Evolutionary conservation across 371 early-diverging fungal species (phyloP), one percentile per base, ranked within the genome.

Genomic region (Lichtheimia ornata): DNA sequence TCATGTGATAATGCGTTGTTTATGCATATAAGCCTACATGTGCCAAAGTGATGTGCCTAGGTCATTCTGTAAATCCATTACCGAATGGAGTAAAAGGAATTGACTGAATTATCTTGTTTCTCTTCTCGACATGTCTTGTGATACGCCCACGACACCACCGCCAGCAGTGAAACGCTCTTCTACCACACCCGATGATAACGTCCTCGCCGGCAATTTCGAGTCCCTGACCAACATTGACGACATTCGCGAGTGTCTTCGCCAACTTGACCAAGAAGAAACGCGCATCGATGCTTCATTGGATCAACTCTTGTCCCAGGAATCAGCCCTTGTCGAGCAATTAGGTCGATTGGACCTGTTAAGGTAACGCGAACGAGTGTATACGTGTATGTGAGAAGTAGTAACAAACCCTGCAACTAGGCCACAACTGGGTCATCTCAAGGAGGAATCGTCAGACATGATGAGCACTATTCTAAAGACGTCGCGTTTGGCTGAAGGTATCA

Each of bases 401-500:
- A 5, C 5, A n/a, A 2, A 45, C 17, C 35, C 9, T 35, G 35
- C 35, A 13, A 14, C 56, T 61, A 91, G 92, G 50, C 89, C 91
- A 18, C 84, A 86, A 54, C 69, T 92, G 15, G 76, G 74, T 2
- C 61, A 73, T 5, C 51, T 90, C 40, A 71, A 82, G 28, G 49
- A 56, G 6, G 84, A 87, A 43, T 79, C 89, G 0, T 74, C 77
- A n/a, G 59, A 72, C 9, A 72, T 91, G 50, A 74, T 85, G 51
- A 70, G 77, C 14, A 86, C 84, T 30, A 82, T 94, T 24, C 76
- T 81, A 41, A 82, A 83, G 22, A 92, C 95, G 0, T 86, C 91
- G 0, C 69, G 69, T 4, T 73, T 92, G 40, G 93, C 95, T 4
- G 93, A 91, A 56, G 79, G 82, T 3, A 93, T 94, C 58, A 91